These are phyloP conservation scores for Rhodotorula sp. DNA, from an alignment of 1,284 basidiomycete genomes.

Conservation along the genomic window DNA sequence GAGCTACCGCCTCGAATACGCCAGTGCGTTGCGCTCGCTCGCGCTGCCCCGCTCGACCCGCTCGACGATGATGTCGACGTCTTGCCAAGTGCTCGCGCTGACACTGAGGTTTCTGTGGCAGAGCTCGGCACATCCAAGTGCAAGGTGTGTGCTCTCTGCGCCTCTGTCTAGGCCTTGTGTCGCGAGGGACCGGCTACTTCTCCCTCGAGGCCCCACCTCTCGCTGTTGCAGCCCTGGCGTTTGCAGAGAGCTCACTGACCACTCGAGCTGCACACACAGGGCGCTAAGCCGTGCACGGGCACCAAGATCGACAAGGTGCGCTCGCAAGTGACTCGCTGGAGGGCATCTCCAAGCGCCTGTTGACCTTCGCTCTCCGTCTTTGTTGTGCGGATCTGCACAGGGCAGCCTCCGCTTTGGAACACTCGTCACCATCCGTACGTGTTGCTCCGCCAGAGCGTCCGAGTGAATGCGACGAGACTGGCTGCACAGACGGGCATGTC, in stretches of 20 bases:
- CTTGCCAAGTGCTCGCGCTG: not conserved
- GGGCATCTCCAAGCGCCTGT: no score
- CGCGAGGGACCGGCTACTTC: no score
- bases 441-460: no score
- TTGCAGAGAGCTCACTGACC: no score
- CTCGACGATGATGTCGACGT: not conserved
- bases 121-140: constrained; percentile 14
- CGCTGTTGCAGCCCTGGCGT: no score
- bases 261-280: not conserved
- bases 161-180: no score
- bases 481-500: no score
- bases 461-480: not conserved
- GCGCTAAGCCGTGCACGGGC: constrained; percentile 48
- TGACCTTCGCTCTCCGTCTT: no score
- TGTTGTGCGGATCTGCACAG: not conserved
- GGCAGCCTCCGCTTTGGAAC: constrained; percentile 18
- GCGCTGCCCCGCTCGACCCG: not conserved
- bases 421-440: constrained; percentile 18
- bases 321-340: no score
- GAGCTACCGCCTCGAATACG: no score
- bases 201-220: no score
- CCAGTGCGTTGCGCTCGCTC: not conserved
- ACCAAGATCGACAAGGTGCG: constrained; percentile 47
- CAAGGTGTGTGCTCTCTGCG: no score
- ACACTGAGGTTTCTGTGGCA: not conserved